Evolutionary conservation across 75 land plant species (phyloP).

Genomic region (Picea sitchensis): DNA sequence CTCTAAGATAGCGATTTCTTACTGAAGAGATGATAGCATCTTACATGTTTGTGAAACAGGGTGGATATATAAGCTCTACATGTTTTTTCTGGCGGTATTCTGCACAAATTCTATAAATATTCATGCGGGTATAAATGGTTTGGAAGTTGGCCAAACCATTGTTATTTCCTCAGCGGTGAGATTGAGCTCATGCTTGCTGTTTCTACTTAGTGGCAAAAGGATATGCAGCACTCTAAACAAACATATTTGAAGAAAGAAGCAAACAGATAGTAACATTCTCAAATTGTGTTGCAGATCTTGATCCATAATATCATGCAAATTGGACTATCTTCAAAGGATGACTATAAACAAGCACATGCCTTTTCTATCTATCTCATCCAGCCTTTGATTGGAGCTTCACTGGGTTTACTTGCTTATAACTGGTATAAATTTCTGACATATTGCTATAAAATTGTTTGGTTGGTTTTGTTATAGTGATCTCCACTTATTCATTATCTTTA

Average conservation of each 20-base stretch:
- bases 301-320: slow-evolving; percentile 92
- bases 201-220: neutral
- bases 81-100: slow-evolving; percentile 89
- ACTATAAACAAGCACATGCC: slow-evolving; percentile 84
- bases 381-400: slow-evolving; percentile 78
- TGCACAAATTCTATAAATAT: slow-evolving; percentile 96
- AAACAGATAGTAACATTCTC: neutral
- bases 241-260: neutral
- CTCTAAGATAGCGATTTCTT: neutral
- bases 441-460: neutral
- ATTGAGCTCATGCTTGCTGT: neutral
- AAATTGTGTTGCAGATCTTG: slow-evolving; percentile 57
- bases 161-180: slow-evolving; percentile 91
- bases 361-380: slow-evolving; percentile 89
- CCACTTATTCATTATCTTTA: slow-evolving; percentile 1
- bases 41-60: slow-evolving; percentile 42
- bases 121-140: slow-evolving; percentile 95
- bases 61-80: slow-evolving; percentile 85
- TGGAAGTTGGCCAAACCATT: slow-evolving; percentile 96
- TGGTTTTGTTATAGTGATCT: neutral
- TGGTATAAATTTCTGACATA: slow-evolving; percentile 51
- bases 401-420: slow-evolving; percentile 86
- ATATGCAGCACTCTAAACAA: neutral
- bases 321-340: slow-evolving; percentile 48
- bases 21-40: neutral